Evolutionary conservation across 139 green algal genomes (phyloP).

Genomic region (Micractinium sp.): DNA sequence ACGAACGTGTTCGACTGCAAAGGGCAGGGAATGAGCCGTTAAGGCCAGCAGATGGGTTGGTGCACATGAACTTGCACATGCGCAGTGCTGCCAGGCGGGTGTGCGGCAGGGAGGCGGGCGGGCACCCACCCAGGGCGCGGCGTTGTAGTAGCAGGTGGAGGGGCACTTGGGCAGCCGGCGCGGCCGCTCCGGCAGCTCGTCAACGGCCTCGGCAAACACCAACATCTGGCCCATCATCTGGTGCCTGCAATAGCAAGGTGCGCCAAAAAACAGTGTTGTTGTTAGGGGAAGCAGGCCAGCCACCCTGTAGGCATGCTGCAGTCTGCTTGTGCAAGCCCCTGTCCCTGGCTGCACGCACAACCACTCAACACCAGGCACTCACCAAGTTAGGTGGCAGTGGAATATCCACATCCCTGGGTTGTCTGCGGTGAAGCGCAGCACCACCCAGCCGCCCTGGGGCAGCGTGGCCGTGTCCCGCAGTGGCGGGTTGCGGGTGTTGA

Average conservation of each 20-base stretch:
- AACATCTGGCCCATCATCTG: constrained; percentile 64
- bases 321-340: neutral
- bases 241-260: constrained; percentile 40
- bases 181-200: neutral
- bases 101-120: neutral
- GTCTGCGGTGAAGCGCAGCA: constrained; percentile 53
- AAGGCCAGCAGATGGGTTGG: no score
- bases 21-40: neutral
- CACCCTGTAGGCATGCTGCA: neutral
- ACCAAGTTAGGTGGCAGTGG: constrained; percentile 70
- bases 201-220: constrained; percentile 16
- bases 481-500: constrained; percentile 54
- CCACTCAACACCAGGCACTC: neutral
- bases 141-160: neutral
- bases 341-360: neutral
- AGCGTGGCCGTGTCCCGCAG: constrained; percentile 57
- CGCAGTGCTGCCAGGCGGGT: neutral
- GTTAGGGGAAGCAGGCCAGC: neutral
- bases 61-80: no score
- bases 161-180: neutral
- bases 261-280: neutral
- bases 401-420: constrained; percentile 65
- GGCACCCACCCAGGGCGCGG: constrained; percentile 11
- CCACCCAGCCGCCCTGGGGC: constrained; percentile 44
- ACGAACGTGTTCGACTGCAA: neutral